Conservation (phyloP, 768 basidiomycete species). For the Russula compacta region DNA sequence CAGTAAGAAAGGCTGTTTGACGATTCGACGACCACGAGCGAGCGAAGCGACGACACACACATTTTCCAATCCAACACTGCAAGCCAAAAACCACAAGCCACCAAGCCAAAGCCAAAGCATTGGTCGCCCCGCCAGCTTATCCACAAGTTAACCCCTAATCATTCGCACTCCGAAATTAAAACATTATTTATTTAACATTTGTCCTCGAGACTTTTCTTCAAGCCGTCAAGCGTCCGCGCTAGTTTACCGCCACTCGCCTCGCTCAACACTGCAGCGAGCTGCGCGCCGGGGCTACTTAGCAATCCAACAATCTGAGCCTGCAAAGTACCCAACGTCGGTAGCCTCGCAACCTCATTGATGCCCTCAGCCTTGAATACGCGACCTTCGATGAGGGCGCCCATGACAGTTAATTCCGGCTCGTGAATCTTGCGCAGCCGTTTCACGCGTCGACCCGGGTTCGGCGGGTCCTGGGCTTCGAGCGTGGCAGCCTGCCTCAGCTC, state of each 20-base stretch:
- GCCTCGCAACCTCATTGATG: conserved; percentile 53
- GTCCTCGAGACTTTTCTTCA: conserved; percentile 60
- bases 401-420: conserved; percentile 58
- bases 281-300: conserved; percentile 63
- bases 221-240: conserved; percentile 65
- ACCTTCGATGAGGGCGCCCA: conserved; percentile 77
- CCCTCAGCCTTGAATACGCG: conserved; percentile 52
- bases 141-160: neutral
- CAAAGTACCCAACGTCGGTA: conserved; percentile 72
- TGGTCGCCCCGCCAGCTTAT: neutral
- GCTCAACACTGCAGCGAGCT: conserved; percentile 61
- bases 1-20: conserved; percentile 8
- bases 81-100: neutral
- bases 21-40: conserved; percentile 1
- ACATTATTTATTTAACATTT: conserved; percentile 11
- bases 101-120: too few relatives aligned
- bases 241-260: conserved; percentile 61
- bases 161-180: conserved; percentile 8
- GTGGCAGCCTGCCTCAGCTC: conserved; percentile 41
- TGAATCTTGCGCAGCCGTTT: conserved; percentile 48
- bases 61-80: conserved; percentile 12
- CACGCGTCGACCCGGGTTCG: conserved; percentile 59
- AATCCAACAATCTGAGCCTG: conserved; percentile 80
- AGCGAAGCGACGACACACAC: conserved; percentile 5
- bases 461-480: conserved; percentile 49